phyloP scores from a whole-genome alignment of 169 alveolate species.

The Cryptosporidium meleagridis region DNA sequence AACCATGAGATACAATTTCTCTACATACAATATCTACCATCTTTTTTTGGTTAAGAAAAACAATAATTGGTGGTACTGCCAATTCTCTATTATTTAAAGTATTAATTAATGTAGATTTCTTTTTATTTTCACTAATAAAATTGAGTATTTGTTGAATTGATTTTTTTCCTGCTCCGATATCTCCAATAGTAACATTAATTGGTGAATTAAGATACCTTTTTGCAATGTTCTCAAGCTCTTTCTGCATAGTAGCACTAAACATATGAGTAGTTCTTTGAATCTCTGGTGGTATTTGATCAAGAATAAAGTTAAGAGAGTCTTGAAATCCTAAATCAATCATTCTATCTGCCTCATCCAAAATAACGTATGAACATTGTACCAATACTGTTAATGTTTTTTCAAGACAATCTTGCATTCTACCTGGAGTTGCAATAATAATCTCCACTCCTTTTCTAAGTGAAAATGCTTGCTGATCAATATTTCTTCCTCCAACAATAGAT shows the following conservation, averaged over 20 bases:
- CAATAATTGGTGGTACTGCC: constrained; percentile 93
- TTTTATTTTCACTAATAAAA: constrained; percentile 88
- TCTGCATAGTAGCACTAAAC: constrained; percentile 97
- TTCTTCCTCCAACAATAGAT: constrained; percentile 96
- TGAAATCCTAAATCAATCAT: constrained; percentile 98
- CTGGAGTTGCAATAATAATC: constrained; percentile 97
- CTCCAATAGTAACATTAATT: constrained; percentile 93
- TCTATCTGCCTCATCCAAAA: constrained; percentile 98
- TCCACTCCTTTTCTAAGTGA: constrained; percentile 95
- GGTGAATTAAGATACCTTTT: constrained; percentile 90
- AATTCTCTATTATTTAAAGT: constrained; percentile 66
- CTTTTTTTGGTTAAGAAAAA: constrained; percentile 93
- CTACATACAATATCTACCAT: constrained; percentile 90
- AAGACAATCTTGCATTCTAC: constrained; percentile 95
- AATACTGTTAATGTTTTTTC: constrained; percentile 91
- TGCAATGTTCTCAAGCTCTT: constrained; percentile 93
- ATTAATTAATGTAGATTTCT: constrained; percentile 83
- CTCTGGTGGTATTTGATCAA: constrained; percentile 90
- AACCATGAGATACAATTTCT: constrained; percentile 61
- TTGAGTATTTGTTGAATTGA: constrained; percentile 92
- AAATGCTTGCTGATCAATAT: constrained; percentile 92
- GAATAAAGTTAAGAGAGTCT: constrained; percentile 91
- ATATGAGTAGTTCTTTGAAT: constrained; percentile 90
- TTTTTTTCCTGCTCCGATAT: constrained; percentile 94
- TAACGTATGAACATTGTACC: constrained; percentile 92